Evolutionary conservation across 495 filamentous ascomycete species (phyloP).

Genomic region (Podospora appendiculata): DNA sequence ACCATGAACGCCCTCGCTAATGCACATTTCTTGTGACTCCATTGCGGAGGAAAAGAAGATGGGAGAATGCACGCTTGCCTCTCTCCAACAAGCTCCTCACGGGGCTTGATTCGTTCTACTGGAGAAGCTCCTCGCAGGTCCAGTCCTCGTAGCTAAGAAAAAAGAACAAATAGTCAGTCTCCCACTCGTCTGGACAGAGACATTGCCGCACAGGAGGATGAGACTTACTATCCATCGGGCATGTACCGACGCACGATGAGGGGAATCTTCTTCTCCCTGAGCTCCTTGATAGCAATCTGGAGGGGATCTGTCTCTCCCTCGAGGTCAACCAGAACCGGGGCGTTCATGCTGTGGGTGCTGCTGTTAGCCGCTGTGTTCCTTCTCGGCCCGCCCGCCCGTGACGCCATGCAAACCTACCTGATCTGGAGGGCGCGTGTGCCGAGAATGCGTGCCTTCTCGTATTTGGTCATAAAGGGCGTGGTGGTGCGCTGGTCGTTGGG

Average conservation of each 20-base stretch:
- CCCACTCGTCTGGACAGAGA: constrained; percentile 1
- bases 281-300: constrained; percentile 94
- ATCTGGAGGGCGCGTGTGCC: constrained; percentile 93
- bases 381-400: not conserved
- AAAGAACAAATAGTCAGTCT: not conserved
- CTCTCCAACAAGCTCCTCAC: not conserved
- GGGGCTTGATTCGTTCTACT: constrained; percentile 17
- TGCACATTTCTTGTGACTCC: constrained; percentile 15
- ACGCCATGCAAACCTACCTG: constrained; percentile 48
- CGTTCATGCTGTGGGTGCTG: constrained; percentile 69
- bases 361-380: too few relatives aligned
- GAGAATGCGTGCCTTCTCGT: constrained; percentile 87
- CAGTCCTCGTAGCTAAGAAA: constrained; percentile 86
- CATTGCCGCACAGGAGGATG: not conserved
- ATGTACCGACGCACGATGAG: constrained; percentile 90
- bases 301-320: constrained; percentile 97
- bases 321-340: constrained; percentile 90
- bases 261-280: constrained; percentile 97
- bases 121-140: constrained; percentile 91
- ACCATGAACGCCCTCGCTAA: constrained; percentile 25
- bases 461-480: constrained; percentile 99
- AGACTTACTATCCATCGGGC: constrained; percentile 88
- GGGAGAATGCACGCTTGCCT: not conserved
- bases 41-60: not conserved
- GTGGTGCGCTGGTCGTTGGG: constrained; percentile 81